Base-by-base conservation (phyloP, 2,329 filamentous ascomycete genomes). In the Fonsecaea erecta region DNA sequence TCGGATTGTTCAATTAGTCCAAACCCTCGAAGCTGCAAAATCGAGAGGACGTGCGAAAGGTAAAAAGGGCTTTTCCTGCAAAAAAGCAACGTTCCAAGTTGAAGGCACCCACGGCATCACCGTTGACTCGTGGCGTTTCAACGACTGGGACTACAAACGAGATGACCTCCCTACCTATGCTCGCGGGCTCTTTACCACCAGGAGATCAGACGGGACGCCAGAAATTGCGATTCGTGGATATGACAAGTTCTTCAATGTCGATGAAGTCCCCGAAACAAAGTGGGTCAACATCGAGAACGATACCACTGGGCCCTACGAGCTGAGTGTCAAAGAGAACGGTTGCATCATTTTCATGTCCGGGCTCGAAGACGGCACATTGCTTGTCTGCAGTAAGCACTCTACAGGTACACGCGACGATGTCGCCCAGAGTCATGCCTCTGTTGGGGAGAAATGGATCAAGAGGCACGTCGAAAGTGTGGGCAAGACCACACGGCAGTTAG, bases 301-400 rank as follows among this genome's bases (percentile, higher is more conserved):
- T 62, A 98, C 95, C 0, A 81, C 86, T 69, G 93, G 92, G 0
- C 95, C 95, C 0, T 99, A 98, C 73, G 95, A 99, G 79, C 81
- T 99, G 62, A 98, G 93, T 64, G 87, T 98, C 59, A 99, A 99
- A 80, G 95, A 99, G 79, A 99, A 99, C 74, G 95, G 95, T n/a
- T 99, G 95, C 78, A 99, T 99, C 77, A 97, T 99, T 71, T 99
- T 99, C 81, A 88, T 99, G 52, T 90, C 93, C 16, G 95, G 93
- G 14, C 83, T 99, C 24, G 91, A 96, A 73, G 93, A 97, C 73
- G 93, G 87, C 37, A 92, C 91, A 1, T 82, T 99, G 9, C 82
- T 99, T 7, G 93, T 99, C n/a, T 98, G 94, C 85, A 98, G 94
- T 83, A 99, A 99, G 76, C 95, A 99, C 77, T 98, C 95, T 0